Evolutionary conservation across 768 basidiomycete genomes (phyloP), one percentile per base, ranked within the genome.

Genomic region (Strobilomyces dryophilus): DNA sequence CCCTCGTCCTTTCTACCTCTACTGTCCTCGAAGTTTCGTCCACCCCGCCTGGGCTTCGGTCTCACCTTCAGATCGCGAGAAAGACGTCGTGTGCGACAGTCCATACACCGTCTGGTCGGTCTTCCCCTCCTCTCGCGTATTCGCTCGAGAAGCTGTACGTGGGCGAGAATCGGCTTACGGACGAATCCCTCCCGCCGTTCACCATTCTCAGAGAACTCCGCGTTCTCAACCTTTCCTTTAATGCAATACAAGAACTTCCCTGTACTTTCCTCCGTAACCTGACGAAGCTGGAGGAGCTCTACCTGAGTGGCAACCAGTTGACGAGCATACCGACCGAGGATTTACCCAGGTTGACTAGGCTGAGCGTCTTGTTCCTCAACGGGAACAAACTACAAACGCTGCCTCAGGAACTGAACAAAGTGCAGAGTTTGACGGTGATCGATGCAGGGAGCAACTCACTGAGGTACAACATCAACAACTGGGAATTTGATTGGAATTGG

Each of bases 401-500:
- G 5, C 97, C 97, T 5, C 85, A 89, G 51, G 97, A 98, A 66
- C 68, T 99, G 45, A 86, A 85, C 36, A 91, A 92, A 66, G 80
- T 97, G 54, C 79, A 80, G 65, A 84, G 79, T 44, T 73, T 99
- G 63, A 80, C 78, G 49, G 82, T 89, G 31, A 76, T 99, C 60
- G 97, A 99, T 65, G 95, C 90, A 5, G 95, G 97, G 8, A 94
- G 87, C 67, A 99, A 99, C 67, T 70, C 83, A 49, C 75, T 99
- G 70, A 92, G 89, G 79, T 98, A 98, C 71, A 99, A 98, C 66
- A 93, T 97, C 61, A 89, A 92, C 60, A 99, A 99, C 64, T 94
- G 87, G 87, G 92, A 95, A 67, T 98, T 94, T 69, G 97, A 99
- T 72, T 98, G 95, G 95, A 98, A 99, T 67, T 98, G 97, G 95